A percentile compares a stretch with the other conserved stretches of the same genome.
Conservation (phyloP, 2,329 filamentous ascomycete species). For the Neopestalotiopsis sp. region DNA sequence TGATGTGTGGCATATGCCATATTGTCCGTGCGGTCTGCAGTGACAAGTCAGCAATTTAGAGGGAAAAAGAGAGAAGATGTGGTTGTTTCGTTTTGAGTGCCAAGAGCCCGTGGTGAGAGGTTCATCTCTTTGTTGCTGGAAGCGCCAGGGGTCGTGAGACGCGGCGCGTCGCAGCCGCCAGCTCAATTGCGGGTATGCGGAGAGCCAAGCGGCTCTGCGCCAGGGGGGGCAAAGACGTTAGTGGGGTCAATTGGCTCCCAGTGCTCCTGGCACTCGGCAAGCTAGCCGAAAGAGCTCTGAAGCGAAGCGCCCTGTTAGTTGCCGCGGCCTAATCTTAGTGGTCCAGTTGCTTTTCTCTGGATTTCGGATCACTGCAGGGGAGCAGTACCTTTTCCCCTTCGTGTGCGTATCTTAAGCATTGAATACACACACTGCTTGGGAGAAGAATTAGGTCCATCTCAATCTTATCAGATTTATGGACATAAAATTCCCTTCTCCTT, state of each 20-base stretch:
- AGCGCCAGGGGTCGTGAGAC: constrained; percentile 9
- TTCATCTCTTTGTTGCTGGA: constrained; percentile 7
- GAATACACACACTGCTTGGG: background rate
- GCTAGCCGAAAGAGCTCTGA: background rate
- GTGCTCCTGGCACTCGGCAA: background rate
- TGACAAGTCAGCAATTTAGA: background rate
- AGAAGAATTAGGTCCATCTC: background rate
- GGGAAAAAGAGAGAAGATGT: background rate
- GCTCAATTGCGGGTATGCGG: background rate
- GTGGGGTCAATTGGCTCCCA: constrained; percentile 14
- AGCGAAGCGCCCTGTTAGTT: background rate
- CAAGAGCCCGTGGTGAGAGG: constrained; percentile 10
- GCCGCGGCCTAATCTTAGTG: background rate
- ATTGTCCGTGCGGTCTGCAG: background rate
- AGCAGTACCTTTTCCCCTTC: background rate
- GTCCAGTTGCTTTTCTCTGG: background rate
- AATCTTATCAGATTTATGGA: background rate
- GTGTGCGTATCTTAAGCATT: background rate
- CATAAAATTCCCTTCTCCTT: background rate
- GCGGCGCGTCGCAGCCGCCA: constrained; percentile 8
- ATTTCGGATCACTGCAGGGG: background rate
- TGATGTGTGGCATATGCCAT: background rate
- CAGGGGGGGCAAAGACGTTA: background rate
- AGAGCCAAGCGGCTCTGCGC: constrained; percentile 1
- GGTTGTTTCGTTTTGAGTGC: constrained; percentile 17